phyloP scores from a whole-genome alignment of 495 filamentous ascomycete species.

The Evansstolkia leycettana region DNA sequence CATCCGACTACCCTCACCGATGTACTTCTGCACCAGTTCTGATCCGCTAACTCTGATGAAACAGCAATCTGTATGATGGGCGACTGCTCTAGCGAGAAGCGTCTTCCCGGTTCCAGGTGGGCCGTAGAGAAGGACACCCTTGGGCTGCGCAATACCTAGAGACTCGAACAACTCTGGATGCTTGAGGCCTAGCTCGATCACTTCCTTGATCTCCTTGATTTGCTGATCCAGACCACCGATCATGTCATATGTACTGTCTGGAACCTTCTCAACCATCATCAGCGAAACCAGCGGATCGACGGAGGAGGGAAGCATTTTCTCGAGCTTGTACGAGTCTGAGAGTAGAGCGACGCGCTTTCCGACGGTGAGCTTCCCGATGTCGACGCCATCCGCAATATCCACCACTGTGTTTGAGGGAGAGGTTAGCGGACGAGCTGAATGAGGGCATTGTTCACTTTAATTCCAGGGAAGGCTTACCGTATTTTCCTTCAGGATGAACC shows the following conservation, averaged over 20 bases:
- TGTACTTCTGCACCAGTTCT: conserved; percentile 98
- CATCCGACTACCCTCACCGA: conserved; percentile 96
- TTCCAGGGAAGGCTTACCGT: conserved; percentile 48
- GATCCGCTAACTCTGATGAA: conserved; percentile 97
- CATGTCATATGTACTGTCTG: conserved; percentile 99
- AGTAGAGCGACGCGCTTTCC: conserved; percentile 96
- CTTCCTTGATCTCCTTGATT: conserved; percentile 99
- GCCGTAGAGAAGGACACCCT: conserved; percentile 93
- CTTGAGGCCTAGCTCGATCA: conserved; percentile 96
- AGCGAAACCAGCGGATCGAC: conserved; percentile 98
- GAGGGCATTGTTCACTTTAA: not conserved
- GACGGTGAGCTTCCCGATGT: conserved; percentile 87
- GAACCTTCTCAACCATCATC: conserved; percentile 99
- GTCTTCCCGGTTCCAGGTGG: conserved; percentile 98
- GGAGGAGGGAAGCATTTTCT: conserved; percentile 94
- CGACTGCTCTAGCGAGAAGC: conserved; percentile 85
- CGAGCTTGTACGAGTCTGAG: conserved; percentile 93
- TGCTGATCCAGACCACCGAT: conserved; percentile 98
- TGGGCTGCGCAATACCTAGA: conserved; percentile 94
- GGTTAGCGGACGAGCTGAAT: conserved; percentile 3
- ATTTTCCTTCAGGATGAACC: conserved; percentile 99
- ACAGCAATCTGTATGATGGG: conserved; percentile 96
- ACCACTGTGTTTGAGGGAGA: conserved; percentile 51
- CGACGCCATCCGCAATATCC: conserved; percentile 88
- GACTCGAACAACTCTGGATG: conserved; percentile 98